Conservation (phyloP, 495 filamentous ascomycete species). For the Lindgomyces ingoldianus region DNA sequence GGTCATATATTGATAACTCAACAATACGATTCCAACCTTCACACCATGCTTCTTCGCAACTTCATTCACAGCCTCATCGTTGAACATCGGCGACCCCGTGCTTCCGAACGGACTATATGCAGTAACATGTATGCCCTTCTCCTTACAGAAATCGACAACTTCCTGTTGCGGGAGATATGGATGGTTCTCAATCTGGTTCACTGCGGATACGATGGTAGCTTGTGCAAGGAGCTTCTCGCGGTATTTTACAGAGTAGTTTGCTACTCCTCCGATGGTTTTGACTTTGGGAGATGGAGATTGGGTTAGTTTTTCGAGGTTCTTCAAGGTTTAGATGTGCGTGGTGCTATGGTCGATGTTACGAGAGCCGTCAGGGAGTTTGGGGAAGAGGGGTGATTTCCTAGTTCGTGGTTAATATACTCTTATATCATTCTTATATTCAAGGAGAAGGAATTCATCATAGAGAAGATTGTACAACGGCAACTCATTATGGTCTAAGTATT, state of each 20-base stretch:
- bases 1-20: constrained; percentile 80
- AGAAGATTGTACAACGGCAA: constrained; percentile 56
- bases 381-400: constrained; percentile 74
- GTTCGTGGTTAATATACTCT: no score
- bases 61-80: constrained; percentile 65
- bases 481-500: no score
- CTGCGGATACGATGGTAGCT: constrained; percentile 69
- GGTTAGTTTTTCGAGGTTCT: constrained; percentile 74
- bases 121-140: constrained; percentile 73
- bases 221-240: constrained; percentile 71
- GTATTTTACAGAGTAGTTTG: constrained; percentile 69
- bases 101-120: constrained; percentile 78
- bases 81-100: constrained; percentile 72
- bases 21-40: constrained; percentile 60
- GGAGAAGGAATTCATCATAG: no score
- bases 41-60: constrained; percentile 71
- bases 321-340: constrained; percentile 74
- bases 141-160: constrained; percentile 72
- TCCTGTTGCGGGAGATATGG: constrained; percentile 82
- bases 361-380: constrained; percentile 68
- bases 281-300: constrained; percentile 62
- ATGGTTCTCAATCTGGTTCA: constrained; percentile 92
- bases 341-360: constrained; percentile 66
- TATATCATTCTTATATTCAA: neutral
- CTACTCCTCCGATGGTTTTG: constrained; percentile 78